phyloP scores from a whole-genome alignment of 2,329 filamentous ascomycete species.

The Exserohilum rostratum region DNA sequence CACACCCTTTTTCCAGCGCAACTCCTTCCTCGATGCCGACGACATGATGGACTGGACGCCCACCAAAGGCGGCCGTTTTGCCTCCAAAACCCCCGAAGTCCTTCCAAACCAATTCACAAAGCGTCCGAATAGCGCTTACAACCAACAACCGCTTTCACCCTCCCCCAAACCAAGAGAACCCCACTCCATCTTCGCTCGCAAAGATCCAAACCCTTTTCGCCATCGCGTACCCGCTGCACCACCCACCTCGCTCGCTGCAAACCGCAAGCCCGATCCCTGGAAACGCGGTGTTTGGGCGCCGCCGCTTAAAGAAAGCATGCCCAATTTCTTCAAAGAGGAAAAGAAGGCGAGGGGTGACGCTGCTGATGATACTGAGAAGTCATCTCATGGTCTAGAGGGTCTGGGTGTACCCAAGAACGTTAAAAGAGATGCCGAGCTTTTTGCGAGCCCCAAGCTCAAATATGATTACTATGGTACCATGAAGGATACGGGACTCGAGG shows the following conservation, averaged over 20 bases:
- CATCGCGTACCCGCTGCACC: slow-evolving; percentile 74
- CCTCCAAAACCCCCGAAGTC: slow-evolving; percentile 39
- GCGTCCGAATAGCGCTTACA: not conserved
- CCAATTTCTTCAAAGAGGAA: slow-evolving; percentile 59
- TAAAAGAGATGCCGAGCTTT: slow-evolving; percentile 37
- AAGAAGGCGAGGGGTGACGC: slow-evolving; percentile 17
- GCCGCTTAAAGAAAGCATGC: slow-evolving; percentile 57
- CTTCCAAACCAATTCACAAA: slow-evolving; percentile 26
- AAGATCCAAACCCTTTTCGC: slow-evolving; percentile 65
- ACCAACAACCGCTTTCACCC: not conserved
- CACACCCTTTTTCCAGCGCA: slow-evolving; percentile 25
- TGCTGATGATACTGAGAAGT: slow-evolving; percentile 8
- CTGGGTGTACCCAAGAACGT: slow-evolving; percentile 35
- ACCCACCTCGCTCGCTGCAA: slow-evolving; percentile 56
- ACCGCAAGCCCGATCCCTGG: slow-evolving; percentile 66
- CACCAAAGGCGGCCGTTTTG: slow-evolving; percentile 49
- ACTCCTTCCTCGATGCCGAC: slow-evolving; percentile 49
- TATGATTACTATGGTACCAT: slow-evolving; percentile 40
- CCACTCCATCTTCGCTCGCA: slow-evolving; percentile 33
- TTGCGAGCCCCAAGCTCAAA: slow-evolving; percentile 41
- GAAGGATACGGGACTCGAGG: slow-evolving; percentile 43
- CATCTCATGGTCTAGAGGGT: slow-evolving; percentile 26
- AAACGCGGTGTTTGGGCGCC: slow-evolving; percentile 54
- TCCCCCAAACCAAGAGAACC: slow-evolving; percentile 16
- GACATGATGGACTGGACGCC: slow-evolving; percentile 85